Evolutionary conservation across 106 monocot species (phyloP).

Genomic region (Agapanthus africanus): DNA sequence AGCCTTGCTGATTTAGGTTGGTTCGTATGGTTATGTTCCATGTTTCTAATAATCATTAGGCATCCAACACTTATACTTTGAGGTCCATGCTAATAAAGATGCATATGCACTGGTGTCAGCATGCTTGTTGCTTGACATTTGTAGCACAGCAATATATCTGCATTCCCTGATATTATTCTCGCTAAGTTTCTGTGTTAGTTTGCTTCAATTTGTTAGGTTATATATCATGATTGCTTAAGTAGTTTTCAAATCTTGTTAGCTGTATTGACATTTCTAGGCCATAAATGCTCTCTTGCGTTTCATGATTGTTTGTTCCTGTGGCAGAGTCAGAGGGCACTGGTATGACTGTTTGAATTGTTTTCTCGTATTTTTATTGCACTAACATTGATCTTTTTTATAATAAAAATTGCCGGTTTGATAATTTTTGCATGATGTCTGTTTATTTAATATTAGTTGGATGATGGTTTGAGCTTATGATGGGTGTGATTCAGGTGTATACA

Average conservation of each 20-base stretch:
- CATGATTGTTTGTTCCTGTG: neutral
- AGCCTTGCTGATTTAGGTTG: too few species aligned
- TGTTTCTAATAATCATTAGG: too few species aligned
- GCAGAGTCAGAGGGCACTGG: neutral
- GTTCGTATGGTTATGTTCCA: too few species aligned
- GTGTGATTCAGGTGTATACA: constrained; percentile 53
- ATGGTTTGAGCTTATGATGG: constrained; percentile 30
- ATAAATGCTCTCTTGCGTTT: neutral
- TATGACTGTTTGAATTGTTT: neutral
- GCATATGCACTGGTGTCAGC: neutral
- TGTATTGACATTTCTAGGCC: neutral
- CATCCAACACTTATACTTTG: too few species aligned
- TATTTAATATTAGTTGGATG: constrained; percentile 19
- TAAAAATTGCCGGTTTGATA: neutral
- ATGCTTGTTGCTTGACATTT: neutral
- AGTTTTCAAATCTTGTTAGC: too few species aligned
- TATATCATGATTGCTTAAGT: too few species aligned
- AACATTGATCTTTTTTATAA: neutral
- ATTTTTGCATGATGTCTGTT: neutral
- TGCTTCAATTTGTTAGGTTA: neutral
- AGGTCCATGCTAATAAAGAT: too few species aligned
- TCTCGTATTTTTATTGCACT: neutral
- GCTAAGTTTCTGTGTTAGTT: neutral
- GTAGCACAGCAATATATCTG: too few species aligned
- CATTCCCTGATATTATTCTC: neutral